Evolutionary conservation across 148 eudicot genomes (phyloP), one percentile per base, ranked within the genome.

Genomic region (Amaranthus palmeri): DNA sequence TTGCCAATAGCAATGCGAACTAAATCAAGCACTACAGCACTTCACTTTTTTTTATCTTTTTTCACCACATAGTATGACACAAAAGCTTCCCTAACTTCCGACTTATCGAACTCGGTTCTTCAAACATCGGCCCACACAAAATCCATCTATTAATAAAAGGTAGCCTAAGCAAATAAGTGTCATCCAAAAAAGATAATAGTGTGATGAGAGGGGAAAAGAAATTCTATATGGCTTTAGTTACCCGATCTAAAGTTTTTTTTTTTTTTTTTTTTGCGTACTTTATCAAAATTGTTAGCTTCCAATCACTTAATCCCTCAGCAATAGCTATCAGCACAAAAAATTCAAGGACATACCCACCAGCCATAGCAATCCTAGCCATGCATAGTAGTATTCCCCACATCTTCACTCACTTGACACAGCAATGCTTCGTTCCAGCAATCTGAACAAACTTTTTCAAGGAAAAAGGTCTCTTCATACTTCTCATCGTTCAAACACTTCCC

Each of bases 401-500:
- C 85, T 54, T 63, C 76, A 75, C 72, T 73, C 45, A 74, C 84
- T 2, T 80, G 81, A 43, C 69, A 75, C 65, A 63, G 76, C 14
- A 25, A 14, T 41, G 6, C 44, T 72, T 71, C 73, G 56, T 78
- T 71, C 62, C 71, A 76, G 80, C 98, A 93, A 82, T 65, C 73
- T 10, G 86, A 77, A 72, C 98, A 90, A 18, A 81, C 72, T 11
- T 49, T n/a, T 45, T 88, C 96, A 41, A 90, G 71, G 60, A 81
- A 83, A 68, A 88, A 88, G 4, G 86, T 87, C 73, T 96, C 97
- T 74, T 81, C 91, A 60, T 82, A 90, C 64, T 73, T 92, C 44
- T 66, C 77, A 71, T 83, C 85, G n/a, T 67, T 77, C 25, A 90
- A 76, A 78, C 99, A 96, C 72, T 83, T 78, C 15, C 99, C 99